Conservation (phyloP, 495 filamentous ascomycete species). For the Apiosordaria backusii region DNA sequence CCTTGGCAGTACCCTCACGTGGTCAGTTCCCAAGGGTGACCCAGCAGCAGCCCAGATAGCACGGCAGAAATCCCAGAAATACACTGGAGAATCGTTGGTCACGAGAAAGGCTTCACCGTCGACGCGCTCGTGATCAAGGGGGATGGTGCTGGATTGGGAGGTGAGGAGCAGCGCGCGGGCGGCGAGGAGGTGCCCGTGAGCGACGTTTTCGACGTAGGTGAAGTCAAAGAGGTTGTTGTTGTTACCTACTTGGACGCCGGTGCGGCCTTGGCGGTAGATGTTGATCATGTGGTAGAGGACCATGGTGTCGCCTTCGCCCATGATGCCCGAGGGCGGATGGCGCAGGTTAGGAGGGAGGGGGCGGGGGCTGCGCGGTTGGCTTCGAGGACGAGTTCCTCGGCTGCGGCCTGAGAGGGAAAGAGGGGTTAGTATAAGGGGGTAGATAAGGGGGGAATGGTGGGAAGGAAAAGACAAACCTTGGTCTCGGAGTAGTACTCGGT, state of each 20-base stretch:
- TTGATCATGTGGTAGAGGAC: slow-evolving; percentile 59
- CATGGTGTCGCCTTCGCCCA: slow-evolving; percentile 82
- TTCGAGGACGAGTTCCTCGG: slow-evolving; percentile 77
- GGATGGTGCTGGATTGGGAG: slow-evolving; percentile 50
- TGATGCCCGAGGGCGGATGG: slow-evolving; percentile 84
- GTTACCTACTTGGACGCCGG: slow-evolving; percentile 77
- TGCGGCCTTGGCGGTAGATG: slow-evolving; percentile 60
- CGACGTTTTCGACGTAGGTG: slow-evolving; percentile 75
- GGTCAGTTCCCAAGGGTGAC: slow-evolving; percentile 56
- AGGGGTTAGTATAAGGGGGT: slow-evolving; percentile 13
- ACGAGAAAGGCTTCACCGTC: slow-evolving; percentile 96
- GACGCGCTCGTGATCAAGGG: slow-evolving; percentile 72
- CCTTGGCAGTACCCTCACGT: slow-evolving; percentile 67
- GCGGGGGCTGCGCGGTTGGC: slow-evolving; percentile 68
- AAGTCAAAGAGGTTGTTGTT: slow-evolving; percentile 90
- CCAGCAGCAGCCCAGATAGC: slow-evolving; percentile 73
- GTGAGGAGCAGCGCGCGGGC: slow-evolving; percentile 67
- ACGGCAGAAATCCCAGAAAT: slow-evolving; percentile 93
- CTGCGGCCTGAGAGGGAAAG: slow-evolving; percentile 64
- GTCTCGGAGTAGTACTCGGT: slow-evolving; percentile 90
- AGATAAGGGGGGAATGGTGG: not conserved
- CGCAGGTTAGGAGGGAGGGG: slow-evolving; percentile 65
- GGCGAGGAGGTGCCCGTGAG: slow-evolving; percentile 69
- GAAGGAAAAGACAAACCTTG: slow-evolving; percentile 52
- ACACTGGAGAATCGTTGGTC: slow-evolving; percentile 86